Percentiles rank a stretch among this genome's conserved stretches.
Evolutionary conservation across 2,329 filamentous ascomycete species (phyloP).

Genomic region (Neopestalotiopsis sp.): DNA sequence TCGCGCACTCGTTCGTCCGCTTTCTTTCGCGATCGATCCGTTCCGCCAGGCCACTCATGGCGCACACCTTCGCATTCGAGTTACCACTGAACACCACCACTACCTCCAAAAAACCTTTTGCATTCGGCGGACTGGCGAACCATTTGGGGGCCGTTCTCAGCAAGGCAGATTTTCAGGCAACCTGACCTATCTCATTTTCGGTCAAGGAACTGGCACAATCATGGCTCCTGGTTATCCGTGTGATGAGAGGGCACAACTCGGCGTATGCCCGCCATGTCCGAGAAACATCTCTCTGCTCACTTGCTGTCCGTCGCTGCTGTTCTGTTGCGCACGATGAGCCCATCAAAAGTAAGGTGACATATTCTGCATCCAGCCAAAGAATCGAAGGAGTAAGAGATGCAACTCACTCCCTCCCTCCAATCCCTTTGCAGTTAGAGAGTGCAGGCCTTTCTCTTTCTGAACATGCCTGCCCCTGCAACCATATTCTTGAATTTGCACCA

Average conservation of each 20-base stretch:
- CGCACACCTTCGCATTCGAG: background rate
- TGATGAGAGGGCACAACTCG: background rate
- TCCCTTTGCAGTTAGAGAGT: background rate
- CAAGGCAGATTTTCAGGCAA: constrained; percentile 14
- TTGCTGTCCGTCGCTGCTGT: background rate
- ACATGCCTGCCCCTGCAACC: background rate
- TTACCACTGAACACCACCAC: background rate
- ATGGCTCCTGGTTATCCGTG: background rate
- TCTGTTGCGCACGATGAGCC: background rate
- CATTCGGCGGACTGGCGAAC: constrained; percentile 14
- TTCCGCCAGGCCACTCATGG: constrained; percentile 5
- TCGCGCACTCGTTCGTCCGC: background rate
- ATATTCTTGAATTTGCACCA: background rate
- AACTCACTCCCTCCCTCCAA: background rate
- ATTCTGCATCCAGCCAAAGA: background rate
- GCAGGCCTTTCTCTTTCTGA: background rate
- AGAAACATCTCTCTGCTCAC: background rate
- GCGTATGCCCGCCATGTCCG: background rate
- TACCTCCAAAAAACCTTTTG: background rate
- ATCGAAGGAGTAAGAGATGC: background rate
- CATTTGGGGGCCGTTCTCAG: constrained; percentile 15
- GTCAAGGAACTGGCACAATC: constrained; percentile 2
- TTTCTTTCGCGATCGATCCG: background rate
- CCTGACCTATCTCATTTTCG: constrained; percentile 8
- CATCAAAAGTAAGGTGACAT: background rate